phyloP scores from a whole-genome alignment of 306 rosid genomes.

The Rubus parviflorus region DNA sequence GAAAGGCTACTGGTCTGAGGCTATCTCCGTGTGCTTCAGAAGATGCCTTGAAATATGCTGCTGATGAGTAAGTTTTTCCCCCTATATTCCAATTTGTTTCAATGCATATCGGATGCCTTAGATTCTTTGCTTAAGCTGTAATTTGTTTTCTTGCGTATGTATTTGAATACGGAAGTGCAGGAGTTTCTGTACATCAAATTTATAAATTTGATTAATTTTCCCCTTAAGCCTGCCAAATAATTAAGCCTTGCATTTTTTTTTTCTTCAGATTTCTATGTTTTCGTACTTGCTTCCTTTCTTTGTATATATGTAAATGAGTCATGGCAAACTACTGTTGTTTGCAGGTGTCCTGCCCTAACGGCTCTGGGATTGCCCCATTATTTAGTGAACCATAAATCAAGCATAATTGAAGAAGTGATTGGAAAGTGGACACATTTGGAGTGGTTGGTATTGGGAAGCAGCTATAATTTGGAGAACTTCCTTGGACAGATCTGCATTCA shows the following conservation, averaged over 20 bases:
- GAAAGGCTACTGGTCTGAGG: not conserved
- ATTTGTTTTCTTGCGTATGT: no score
- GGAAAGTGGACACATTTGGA: slow-evolving; percentile 1
- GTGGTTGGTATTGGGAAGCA: not conserved
- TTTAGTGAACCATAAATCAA: not conserved
- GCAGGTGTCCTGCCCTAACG: slow-evolving; percentile 1
- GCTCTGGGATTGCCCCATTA: not conserved
- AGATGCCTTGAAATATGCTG: not conserved
- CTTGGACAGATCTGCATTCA: not conserved
- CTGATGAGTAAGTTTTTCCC: not conserved
- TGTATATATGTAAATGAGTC: not conserved
- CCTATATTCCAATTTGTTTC: not conserved
- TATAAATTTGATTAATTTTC: no score
- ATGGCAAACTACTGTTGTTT: not conserved
- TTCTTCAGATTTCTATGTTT: no score
- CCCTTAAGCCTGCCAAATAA: no score
- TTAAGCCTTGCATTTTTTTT: no score
- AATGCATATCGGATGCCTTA: not conserved
- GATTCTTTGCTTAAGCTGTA: no score
- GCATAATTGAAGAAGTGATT: not conserved
- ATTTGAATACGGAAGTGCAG: no score
- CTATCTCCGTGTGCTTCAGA: not conserved
- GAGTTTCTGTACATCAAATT: no score
- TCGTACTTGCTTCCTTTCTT: not conserved
- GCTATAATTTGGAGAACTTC: not conserved